Conservation (phyloP, 345 rosid genomes). For the Boechera stricta region DNA sequence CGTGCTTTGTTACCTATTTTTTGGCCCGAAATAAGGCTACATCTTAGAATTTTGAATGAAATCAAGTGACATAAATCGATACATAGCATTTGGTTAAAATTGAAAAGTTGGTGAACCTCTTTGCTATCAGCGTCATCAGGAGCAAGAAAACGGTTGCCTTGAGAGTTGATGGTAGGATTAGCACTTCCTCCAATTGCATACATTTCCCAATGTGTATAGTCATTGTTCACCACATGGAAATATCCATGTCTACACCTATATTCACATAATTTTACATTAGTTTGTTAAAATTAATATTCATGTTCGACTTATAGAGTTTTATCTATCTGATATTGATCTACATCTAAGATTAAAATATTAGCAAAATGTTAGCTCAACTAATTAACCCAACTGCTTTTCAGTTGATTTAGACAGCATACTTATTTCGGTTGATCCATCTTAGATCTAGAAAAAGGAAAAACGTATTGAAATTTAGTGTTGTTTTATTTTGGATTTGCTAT, state of each 20-base stretch:
- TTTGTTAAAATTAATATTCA: background rate
- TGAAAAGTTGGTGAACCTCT: slow-evolving; percentile 55
- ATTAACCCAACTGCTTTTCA: slow-evolving; percentile 16
- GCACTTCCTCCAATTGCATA: slow-evolving; percentile 93
- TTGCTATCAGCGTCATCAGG: slow-evolving; percentile 62
- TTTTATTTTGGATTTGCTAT: slow-evolving; percentile 2
- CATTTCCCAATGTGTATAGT: slow-evolving; percentile 93
- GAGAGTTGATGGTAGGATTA: slow-evolving; percentile 81
- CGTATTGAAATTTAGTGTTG: slow-evolving; percentile 8
- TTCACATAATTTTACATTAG: slow-evolving; percentile 9
- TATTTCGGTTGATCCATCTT: slow-evolving; percentile 26
- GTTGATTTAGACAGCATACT: slow-evolving; percentile 18
- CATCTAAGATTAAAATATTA: background rate
- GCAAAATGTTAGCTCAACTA: slow-evolving; percentile 11
- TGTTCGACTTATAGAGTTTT: background rate
- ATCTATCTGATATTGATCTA: background rate
- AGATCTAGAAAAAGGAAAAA: background rate
- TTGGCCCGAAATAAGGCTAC: background rate
- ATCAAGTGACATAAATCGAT: background rate
- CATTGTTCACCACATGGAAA: slow-evolving; percentile 92
- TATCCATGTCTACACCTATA: slow-evolving; percentile 80
- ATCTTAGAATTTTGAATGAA: slow-evolving; percentile 2
- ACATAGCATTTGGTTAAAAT: slow-evolving; percentile 1
- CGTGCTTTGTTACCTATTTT: slow-evolving; percentile 73
- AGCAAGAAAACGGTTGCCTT: slow-evolving; percentile 77